Evolutionary conservation across 106 monocot species (phyloP).

Genomic region (Posidonia australis): DNA sequence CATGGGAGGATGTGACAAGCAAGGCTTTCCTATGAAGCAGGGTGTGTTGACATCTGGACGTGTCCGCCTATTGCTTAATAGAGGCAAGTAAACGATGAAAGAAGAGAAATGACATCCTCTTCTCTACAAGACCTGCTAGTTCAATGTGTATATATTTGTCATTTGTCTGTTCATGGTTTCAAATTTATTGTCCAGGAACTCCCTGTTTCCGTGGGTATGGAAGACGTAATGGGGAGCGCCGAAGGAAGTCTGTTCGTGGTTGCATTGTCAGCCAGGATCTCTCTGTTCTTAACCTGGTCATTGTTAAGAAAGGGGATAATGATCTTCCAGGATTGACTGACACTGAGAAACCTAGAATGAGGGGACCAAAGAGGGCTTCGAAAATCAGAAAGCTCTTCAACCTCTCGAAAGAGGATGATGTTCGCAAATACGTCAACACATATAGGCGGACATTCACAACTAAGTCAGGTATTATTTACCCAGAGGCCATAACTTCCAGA

Average conservation of each 20-base stretch:
- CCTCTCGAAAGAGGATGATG: no score
- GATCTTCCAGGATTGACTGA: conserved; percentile 22
- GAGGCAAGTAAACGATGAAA: conserved; percentile 19
- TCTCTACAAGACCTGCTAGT: no score
- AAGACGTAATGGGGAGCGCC: conserved; percentile 58
- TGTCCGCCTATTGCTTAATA: conserved; percentile 38
- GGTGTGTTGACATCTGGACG: conserved; percentile 45
- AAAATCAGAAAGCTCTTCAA: conserved; percentile 26
- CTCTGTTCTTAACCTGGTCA: conserved; percentile 20
- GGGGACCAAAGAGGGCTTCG: conserved; percentile 22
- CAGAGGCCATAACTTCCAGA: no score
- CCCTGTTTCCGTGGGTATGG: conserved; percentile 47
- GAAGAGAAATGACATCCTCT: no score
- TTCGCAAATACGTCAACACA: conserved; percentile 67
- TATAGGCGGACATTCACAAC: conserved; percentile 60
- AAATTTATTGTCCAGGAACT: conserved; percentile 18
- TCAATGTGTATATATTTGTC: no score
- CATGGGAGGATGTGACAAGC: conserved; percentile 50
- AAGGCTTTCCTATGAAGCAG: conserved; percentile 71
- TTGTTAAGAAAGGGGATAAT: conserved; percentile 24
- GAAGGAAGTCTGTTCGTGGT: conserved; percentile 63
- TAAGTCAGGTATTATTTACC: conserved; percentile 30
- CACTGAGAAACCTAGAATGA: conserved; percentile 24
- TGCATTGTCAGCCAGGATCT: conserved; percentile 64
- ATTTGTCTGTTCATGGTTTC: no score